These are phyloP conservation scores for Neurospora sp. DNA, from an alignment of 495 filamentous ascomycete genomes.

Conservation along the genomic window DNA sequence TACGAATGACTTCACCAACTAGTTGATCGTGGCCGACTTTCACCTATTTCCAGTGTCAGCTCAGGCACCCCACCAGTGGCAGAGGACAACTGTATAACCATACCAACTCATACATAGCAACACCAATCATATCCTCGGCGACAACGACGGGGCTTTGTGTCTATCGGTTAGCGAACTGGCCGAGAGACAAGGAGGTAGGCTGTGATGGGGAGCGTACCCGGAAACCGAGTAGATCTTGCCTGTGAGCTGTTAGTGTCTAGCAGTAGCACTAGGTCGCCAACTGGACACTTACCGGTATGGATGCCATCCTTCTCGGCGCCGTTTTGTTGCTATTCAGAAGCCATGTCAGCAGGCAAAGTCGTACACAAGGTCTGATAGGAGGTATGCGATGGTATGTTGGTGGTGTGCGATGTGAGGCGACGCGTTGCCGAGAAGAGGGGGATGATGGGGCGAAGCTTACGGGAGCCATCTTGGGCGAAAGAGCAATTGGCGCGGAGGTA, in stretches of 20 bases:
- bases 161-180: constrained; percentile 13
- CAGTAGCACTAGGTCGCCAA: constrained; percentile 2
- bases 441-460: constrained; percentile 29
- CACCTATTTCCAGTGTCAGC: constrained; percentile 43
- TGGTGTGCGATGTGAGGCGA: not conserved
- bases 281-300: constrained; percentile 22
- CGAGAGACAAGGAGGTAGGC: not conserved
- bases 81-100: not conserved
- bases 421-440: not conserved
- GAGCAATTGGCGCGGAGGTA: constrained; percentile 22
- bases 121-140: constrained; percentile 96
- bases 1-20: constrained; percentile 95
- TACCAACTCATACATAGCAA: constrained; percentile 98
- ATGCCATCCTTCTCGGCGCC: constrained; percentile 30
- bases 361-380: not conserved
- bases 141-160: constrained; percentile 76
- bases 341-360: not conserved
- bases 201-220: constrained; percentile 41
- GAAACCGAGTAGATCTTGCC: constrained; percentile 74
- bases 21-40: constrained; percentile 81
- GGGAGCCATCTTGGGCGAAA: constrained; percentile 49
- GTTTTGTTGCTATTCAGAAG: constrained; percentile 9
- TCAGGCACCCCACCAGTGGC: constrained; percentile 27
- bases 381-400: not conserved
- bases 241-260: constrained; percentile 24